Evolutionary conservation across 2,329 filamentous ascomycete species (phyloP).

Genomic region (Colletotrichum cereale): DNA sequence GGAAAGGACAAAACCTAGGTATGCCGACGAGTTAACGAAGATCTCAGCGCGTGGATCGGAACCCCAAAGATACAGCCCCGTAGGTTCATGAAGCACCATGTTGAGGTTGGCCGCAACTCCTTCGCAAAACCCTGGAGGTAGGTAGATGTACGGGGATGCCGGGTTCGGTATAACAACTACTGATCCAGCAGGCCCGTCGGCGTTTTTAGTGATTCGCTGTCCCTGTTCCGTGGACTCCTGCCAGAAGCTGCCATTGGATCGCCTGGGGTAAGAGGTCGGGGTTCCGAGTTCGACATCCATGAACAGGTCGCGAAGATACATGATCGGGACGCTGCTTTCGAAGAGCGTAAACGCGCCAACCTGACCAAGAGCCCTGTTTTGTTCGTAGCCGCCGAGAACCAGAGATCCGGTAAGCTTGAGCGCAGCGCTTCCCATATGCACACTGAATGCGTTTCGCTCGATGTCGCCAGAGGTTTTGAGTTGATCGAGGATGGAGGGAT

Average conservation of each 20-base stretch:
- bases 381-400: constrained; percentile 52
- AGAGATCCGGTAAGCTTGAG: constrained; percentile 47
- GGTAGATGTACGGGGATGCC: constrained; percentile 52
- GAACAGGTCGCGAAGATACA: constrained; percentile 41
- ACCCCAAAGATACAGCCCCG: constrained; percentile 58
- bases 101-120: constrained; percentile 53
- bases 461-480: constrained; percentile 38
- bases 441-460: constrained; percentile 46
- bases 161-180: constrained; percentile 43
- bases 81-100: constrained; percentile 49
- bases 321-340: constrained; percentile 32
- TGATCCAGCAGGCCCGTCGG: constrained; percentile 34
- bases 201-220: background rate
- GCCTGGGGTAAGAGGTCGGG: constrained; percentile 38
- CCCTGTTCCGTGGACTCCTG: constrained; percentile 12
- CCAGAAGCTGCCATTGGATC: constrained; percentile 23
- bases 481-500: constrained; percentile 36
- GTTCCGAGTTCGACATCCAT: constrained; percentile 43
- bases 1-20: constrained; percentile 54
- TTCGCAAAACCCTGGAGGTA: constrained; percentile 55
- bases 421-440: constrained; percentile 51
- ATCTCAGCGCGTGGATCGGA: constrained; percentile 46
- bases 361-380: constrained; percentile 46
- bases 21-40: constrained; percentile 56
- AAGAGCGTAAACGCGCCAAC: constrained; percentile 43